Conservation (phyloP, 73 alveolate species). For the Tetrahymena borealis region DNA sequence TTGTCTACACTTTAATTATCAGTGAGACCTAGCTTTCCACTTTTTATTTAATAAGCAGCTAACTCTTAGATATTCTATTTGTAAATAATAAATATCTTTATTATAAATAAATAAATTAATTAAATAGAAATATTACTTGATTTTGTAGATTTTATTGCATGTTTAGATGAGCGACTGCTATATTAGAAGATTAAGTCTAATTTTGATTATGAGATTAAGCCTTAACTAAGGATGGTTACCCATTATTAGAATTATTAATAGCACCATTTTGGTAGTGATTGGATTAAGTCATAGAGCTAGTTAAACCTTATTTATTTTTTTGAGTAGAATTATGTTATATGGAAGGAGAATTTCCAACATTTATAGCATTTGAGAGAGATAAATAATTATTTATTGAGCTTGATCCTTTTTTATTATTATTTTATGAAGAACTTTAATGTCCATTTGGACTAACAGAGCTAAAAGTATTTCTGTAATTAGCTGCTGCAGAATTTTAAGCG, state of each 20-base stretch:
- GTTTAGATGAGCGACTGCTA: background rate
- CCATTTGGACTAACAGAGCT: background rate
- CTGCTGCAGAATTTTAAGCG: background rate
- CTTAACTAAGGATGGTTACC: background rate
- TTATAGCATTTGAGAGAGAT: background rate
- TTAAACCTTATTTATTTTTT: background rate
- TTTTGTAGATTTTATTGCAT: background rate
- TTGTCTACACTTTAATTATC: background rate
- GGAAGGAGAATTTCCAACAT: background rate
- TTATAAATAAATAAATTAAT: background rate
- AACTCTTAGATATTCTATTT: background rate
- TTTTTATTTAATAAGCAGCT: background rate
- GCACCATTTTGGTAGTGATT: background rate
- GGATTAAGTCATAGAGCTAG: background rate
- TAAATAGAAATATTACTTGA: background rate
- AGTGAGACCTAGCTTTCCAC: background rate
- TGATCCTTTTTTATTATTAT: background rate
- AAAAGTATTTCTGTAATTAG: background rate
- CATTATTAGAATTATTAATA: background rate
- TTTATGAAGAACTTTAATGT: background rate
- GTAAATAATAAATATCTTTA: background rate
- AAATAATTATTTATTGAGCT: background rate
- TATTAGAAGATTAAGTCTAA: background rate
- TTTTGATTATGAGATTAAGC: background rate
- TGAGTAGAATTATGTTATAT: background rate